These are phyloP conservation scores for Myxozyma sirexii DNA, from an alignment of 805 yeast species.

Conservation along the genomic window DNA sequence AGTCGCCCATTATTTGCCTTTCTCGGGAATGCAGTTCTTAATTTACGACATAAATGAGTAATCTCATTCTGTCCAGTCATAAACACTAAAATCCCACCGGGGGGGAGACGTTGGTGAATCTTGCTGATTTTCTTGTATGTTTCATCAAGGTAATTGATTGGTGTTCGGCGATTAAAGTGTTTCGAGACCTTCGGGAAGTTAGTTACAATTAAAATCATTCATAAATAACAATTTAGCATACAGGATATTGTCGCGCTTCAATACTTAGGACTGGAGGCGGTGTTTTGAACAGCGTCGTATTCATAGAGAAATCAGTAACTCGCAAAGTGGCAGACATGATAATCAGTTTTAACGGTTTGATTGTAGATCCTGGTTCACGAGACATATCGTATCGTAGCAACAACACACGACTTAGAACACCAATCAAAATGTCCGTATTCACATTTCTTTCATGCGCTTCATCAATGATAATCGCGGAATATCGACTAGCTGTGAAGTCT, in stretches of 20 bases:
- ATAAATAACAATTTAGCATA: not conserved
- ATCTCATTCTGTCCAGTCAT: conserved; percentile 96
- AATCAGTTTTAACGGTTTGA: conserved; percentile 72
- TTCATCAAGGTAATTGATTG: conserved; percentile 79
- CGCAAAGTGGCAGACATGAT: conserved; percentile 97
- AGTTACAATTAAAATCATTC: not conserved
- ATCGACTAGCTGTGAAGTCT: conserved; percentile 77
- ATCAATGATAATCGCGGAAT: conserved; percentile 86
- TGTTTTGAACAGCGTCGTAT: conserved; percentile 64
- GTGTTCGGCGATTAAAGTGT: conserved; percentile 83
- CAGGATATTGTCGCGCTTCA: conserved; percentile 89
- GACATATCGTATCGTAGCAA: conserved; percentile 59
- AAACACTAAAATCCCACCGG: conserved; percentile 90
- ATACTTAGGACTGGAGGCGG: conserved; percentile 86
- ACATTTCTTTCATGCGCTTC: conserved; percentile 98
- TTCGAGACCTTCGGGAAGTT: conserved; percentile 58
- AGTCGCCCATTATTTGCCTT: conserved; percentile 39
- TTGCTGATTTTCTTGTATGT: conserved; percentile 82
- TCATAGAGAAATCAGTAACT: conserved; percentile 90
- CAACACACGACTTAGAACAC: conserved; percentile 87
- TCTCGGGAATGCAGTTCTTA: conserved; percentile 70
- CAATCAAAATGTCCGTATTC: conserved; percentile 93
- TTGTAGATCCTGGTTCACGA: conserved; percentile 45
- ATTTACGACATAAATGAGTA: conserved; percentile 66
- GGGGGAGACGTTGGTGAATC: conserved; percentile 83